Evolutionary conservation across 179 eudicot genomes (phyloP), one percentile per base, ranked within the genome.

Genomic region (Actinidia chinensis): DNA sequence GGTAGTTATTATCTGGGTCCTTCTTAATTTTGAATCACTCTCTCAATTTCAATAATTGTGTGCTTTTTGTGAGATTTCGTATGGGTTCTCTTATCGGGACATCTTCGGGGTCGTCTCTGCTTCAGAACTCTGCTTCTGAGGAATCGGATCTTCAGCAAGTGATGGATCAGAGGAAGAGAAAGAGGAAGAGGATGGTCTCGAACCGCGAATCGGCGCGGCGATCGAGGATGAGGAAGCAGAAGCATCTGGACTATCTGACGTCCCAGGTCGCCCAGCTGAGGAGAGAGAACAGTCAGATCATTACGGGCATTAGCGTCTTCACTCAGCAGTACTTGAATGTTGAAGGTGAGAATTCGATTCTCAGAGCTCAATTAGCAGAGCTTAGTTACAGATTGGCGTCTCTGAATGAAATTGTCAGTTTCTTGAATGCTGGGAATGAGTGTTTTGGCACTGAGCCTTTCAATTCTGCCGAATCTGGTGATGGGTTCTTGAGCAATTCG

Each of bases 151-250:
- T 81, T 15, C 76, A 22, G 70, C 15, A 18, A 44, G 6, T 81
- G 81, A 83, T 79, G 87, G 89, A 89, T 47, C 83, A 83, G 78
- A 83, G 86, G 79, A 88, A 88, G 82, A n/a, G n/a, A n/a, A n/a
- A n/a, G n/a, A 77, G 95, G 81, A 89, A 91, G 69, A 52, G 98
- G 44, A 94, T 89, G 98, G 70, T 81, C 66, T 94, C 98, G 17
- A 94, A 94, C 73, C 90, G 98, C 10, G 98, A 94, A 64, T 94
- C 98, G 76, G 98, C 98, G 0, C 79, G 95, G 77, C 83, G 97
- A 54, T 92, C 97, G 25, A 78, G 98, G 87, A 79, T 87, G 89
- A 88, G 91, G 87, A 94, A 94, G 54, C 97, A 91, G 84, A 80
- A 88, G 76, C 98, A 87, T 56, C 70, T 94, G 71, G 94, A 88